Evolutionary conservation across 306 rosid genomes (phyloP).

Genomic region (Parietaria judaica): DNA sequence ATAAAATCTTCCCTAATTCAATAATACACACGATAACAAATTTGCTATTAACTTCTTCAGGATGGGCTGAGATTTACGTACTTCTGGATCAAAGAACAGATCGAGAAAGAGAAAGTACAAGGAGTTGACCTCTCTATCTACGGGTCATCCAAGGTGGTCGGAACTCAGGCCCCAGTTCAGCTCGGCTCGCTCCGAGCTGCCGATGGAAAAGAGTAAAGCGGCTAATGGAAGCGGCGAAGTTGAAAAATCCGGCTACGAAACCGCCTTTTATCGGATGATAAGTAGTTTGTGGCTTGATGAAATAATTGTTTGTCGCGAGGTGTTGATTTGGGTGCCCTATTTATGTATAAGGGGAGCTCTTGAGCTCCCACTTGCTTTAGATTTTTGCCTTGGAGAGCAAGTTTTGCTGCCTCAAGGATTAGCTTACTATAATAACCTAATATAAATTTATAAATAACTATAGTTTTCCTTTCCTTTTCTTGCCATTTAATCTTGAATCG

Average conservation of each 20-base stretch:
- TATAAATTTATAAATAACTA: neutral
- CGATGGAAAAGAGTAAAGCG: conserved; percentile 69
- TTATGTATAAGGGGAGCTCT: conserved; percentile 17
- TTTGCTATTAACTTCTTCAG: conserved; percentile 18
- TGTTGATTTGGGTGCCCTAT: neutral
- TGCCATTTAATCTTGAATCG: neutral
- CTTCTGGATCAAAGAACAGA: conserved; percentile 95
- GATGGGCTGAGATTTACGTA: conserved; percentile 93
- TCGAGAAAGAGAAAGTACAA: conserved; percentile 79
- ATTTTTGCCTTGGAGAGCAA: conserved; percentile 15
- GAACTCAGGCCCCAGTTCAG: conserved; percentile 95
- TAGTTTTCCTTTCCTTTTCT: neutral
- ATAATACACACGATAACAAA: neutral
- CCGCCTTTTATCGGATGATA: conserved; percentile 4
- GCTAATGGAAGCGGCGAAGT: conserved; percentile 4
- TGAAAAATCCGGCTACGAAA: conserved; percentile 7
- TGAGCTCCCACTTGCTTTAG: conserved; percentile 3
- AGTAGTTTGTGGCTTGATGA: conserved; percentile 10
- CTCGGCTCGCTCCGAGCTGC: conserved; percentile 94
- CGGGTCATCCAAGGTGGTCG: conserved; percentile 92
- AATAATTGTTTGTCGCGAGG: conserved; percentile 10
- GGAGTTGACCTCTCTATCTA: conserved; percentile 63
- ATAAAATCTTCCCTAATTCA: too few species aligned
- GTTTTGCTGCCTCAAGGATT: conserved; percentile 11
- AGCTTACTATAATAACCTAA: neutral